These are phyloP conservation scores for Pleurotus platypus DNA, from an alignment of 768 basidiomycete species.

Conservation along the genomic window DNA sequence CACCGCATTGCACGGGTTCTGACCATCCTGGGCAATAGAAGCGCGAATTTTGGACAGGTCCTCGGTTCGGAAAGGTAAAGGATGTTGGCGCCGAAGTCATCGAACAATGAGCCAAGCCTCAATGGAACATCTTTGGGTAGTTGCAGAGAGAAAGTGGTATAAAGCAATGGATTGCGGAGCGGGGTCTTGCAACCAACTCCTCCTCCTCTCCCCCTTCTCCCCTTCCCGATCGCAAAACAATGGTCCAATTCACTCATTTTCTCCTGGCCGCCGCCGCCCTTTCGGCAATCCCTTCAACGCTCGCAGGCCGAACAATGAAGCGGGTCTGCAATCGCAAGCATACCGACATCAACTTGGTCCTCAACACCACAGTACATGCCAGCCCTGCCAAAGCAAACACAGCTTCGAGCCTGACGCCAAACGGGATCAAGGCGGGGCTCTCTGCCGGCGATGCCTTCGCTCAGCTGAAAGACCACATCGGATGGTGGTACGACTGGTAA, in stretches of 20 bases:
- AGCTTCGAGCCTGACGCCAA: constrained; percentile 29
- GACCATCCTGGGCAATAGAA: neutral
- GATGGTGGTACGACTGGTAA: constrained; percentile 50
- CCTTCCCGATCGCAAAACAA: neutral
- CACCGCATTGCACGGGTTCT: neutral
- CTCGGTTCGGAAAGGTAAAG: neutral
- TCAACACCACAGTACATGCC: constrained; percentile 3
- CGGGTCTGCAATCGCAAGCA: neutral
- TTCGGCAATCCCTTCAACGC: neutral
- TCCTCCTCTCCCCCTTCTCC: neutral
- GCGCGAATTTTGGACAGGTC: neutral
- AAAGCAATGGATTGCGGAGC: neutral
- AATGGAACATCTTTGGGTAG: neutral
- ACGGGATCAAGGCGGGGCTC: constrained; percentile 42
- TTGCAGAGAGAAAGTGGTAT: neutral
- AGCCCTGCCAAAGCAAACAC: constrained; percentile 7
- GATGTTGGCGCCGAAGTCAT: neutral
- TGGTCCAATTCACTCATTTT: neutral
- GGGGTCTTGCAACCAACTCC: neutral
- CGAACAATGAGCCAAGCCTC: neutral
- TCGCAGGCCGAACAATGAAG: neutral
- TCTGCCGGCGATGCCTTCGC: constrained; percentile 41
- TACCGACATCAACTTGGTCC: neutral
- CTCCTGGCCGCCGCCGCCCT: neutral
- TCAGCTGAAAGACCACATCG: constrained; percentile 36